Conservation (phyloP, 2,329 filamentous ascomycete genomes). For the Colletotrichum sp. region DNA sequence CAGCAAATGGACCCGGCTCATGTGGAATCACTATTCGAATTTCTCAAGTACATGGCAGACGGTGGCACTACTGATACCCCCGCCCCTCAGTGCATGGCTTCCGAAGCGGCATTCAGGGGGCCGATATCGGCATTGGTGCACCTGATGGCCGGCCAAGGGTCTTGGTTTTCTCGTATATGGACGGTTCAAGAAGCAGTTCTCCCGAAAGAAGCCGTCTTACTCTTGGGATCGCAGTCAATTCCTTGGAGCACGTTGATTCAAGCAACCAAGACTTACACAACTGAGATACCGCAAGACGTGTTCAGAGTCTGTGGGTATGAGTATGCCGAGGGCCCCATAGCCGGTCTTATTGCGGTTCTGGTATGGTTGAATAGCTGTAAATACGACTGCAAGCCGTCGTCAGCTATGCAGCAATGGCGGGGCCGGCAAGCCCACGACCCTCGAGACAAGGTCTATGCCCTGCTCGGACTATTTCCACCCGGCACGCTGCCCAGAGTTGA, state of each 20-base stretch:
- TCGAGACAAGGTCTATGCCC: background rate
- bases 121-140: background rate
- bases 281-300: background rate
- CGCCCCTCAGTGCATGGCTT: background rate
- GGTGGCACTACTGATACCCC: background rate
- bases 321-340: background rate
- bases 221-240: background rate
- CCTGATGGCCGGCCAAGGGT: background rate
- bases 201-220: background rate
- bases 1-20: background rate
- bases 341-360: background rate
- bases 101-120: background rate
- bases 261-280: background rate
- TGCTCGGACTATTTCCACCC: background rate
- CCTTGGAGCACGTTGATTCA: background rate
- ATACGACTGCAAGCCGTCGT: background rate
- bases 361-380: background rate
- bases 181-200: background rate
- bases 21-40: background rate
- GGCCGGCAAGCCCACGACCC: background rate
- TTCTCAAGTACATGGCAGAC: background rate
- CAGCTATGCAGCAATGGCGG: background rate
- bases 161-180: background rate
- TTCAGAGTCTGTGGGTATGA: background rate
- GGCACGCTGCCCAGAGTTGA: background rate